Evolutionary conservation across 2,329 filamentous ascomycete genomes (phyloP), one percentile per base, ranked within the genome.

Genomic region (Aspergillaceae sp.): DNA sequence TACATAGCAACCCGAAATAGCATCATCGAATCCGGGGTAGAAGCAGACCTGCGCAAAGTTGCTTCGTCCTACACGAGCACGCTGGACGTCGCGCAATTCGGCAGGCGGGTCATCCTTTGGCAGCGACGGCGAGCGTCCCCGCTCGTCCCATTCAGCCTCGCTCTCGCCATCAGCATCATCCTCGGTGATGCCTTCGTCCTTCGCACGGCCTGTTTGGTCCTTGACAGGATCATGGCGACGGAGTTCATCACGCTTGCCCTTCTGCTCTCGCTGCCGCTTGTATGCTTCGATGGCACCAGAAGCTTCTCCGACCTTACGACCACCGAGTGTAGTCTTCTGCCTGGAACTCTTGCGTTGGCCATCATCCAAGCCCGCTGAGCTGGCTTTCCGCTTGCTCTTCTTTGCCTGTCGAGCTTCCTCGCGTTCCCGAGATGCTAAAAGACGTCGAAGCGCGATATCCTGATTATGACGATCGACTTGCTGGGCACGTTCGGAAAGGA

Each of bases 11-110:
- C 88, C 88, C 10, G 75, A 80, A 58, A 96, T 86, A 29, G 85
- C 78, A 6, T 85, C 73, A 46, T 94, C 86, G 55, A 98, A 96
- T 3, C 84, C 84, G 7, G 92, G 92, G 56, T 90, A 91, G 71
- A 94, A 95, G 74, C 89, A 96, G 46, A 95, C 85, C 59, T 91
- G 82, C 5, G 86, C 84, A 64, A 98, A 95, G 60, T 89, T 86
- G 55, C 80, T 85, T 51, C 92, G 81, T 42, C 90, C 87, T 48
- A 98, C 79, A 47, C 88, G 82, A 44, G 91, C 80, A 43, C 87
- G 81, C 61, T 97, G 86, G 53, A 91, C 82, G 64, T 97, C 88
- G n/a, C 77, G 77, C 19, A 95, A 73, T 33, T 85, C 81, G 2
- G 86, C 81, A 28, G 82, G 83, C 9, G 80, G 79, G 37, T 83